A percentile compares a stretch with the other conserved stretches of the same genome.
Evolutionary conservation across 2,329 filamentous ascomycete genomes (phyloP).

Genomic region (Mycosphaerelloides madeirae): DNA sequence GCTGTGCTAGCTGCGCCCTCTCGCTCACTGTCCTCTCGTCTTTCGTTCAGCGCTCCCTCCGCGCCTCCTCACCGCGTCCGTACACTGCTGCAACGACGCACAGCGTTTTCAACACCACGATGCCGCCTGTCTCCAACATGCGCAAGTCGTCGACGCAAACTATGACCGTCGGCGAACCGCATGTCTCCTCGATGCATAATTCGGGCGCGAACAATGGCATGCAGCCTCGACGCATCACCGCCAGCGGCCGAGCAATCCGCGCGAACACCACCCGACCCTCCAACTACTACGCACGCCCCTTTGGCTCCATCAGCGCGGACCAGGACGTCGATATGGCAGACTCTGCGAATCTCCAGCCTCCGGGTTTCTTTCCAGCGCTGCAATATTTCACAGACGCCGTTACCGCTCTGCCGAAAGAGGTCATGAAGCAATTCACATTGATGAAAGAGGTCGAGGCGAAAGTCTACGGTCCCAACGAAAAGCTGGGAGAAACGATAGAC

Average conservation of each 20-base stretch:
- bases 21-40: too few relatives aligned
- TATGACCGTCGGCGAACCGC: constrained; percentile 5
- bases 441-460: constrained; percentile 98
- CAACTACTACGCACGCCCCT: constrained; percentile 50
- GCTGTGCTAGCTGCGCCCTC: not conserved
- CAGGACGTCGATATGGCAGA: constrained; percentile 23
- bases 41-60: not conserved
- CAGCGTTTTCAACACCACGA: constrained; percentile 1
- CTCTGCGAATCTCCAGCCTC: constrained; percentile 24
- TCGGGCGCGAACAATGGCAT: constrained; percentile 8
- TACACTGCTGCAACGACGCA: not conserved
- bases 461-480: constrained; percentile 80
- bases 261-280: constrained; percentile 43
- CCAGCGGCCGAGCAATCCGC: constrained; percentile 44
- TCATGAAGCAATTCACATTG: constrained; percentile 90
- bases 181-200: constrained; percentile 3
- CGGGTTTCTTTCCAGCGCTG: constrained; percentile 61
- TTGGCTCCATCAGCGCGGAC: constrained; percentile 36
- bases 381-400: constrained; percentile 85
- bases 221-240: constrained; percentile 26
- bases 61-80: not conserved
- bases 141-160: constrained; percentile 16
- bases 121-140: constrained; percentile 20
- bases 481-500: constrained; percentile 70
- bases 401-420: constrained; percentile 86